phyloP scores from a whole-genome alignment of 768 basidiomycete genomes.

The Suillus americanus region DNA sequence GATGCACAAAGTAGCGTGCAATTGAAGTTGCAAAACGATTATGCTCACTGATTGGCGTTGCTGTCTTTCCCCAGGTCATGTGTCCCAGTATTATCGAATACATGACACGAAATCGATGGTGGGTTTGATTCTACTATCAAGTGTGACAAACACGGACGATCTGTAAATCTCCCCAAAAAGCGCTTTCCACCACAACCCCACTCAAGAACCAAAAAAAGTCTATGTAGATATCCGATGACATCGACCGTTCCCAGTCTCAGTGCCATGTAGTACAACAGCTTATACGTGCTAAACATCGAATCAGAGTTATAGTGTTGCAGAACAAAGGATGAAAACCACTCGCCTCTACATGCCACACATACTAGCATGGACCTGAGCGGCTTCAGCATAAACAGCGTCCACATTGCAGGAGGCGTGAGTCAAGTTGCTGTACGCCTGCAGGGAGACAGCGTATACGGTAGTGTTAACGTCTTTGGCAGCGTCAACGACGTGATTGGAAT shows the following conservation, averaged over 20 bases:
- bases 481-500: conserved; percentile 9
- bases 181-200: not conserved
- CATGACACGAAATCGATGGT: not conserved
- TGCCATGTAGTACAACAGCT: not conserved
- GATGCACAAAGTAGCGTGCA: not conserved
- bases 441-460: not conserved
- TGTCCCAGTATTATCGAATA: not conserved
- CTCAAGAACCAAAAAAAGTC: not conserved
- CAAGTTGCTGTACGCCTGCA: not conserved
- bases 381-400: not conserved
- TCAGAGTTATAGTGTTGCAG: not conserved
- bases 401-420: not conserved
- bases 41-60: not conserved
- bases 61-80: not conserved
- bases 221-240: not conserved
- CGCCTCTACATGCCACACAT: conserved; percentile 7
- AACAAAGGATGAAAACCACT: not conserved
- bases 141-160: not conserved
- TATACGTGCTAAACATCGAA: not conserved
- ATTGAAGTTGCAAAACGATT: not conserved
- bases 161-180: not conserved
- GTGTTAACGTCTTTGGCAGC: not conserved
- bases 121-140: not conserved
- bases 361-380: conserved; percentile 2
- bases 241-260: not conserved